Percentiles rank a stretch among this genome's conserved stretches.
phyloP scores from a whole-genome alignment of 169 alveolate genomes.

The Eimeria sp. region DNA sequence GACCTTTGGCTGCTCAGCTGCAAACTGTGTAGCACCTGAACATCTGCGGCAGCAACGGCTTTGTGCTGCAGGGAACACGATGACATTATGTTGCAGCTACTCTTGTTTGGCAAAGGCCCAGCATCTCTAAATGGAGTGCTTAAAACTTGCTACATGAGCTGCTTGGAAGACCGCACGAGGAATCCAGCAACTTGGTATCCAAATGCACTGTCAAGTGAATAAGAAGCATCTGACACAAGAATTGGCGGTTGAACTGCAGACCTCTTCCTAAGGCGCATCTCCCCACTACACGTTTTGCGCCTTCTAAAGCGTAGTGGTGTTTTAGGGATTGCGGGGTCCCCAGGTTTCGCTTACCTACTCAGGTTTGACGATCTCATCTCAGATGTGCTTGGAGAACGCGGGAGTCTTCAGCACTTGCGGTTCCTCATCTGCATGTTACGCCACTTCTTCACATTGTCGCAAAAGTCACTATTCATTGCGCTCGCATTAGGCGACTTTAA shows the following conservation, averaged over 20 bases:
- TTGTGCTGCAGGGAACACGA: slow-evolving; percentile 69
- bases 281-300: background rate
- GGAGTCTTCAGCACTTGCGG: slow-evolving; percentile 73
- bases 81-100: slow-evolving; percentile 66
- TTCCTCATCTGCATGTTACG: slow-evolving; percentile 73
- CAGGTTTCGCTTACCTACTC: background rate
- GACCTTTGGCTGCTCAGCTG: background rate
- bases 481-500: slow-evolving; percentile 64
- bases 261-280: background rate
- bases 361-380: slow-evolving; percentile 63
- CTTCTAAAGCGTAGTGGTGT: background rate
- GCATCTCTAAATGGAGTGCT: slow-evolving; percentile 60
- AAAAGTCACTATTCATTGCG: slow-evolving; percentile 57
- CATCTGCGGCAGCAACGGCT: background rate
- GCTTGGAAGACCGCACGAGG: slow-evolving; percentile 56
- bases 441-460: slow-evolving; percentile 61
- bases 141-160: slow-evolving; percentile 69
- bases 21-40: background rate
- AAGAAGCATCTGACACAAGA: background rate
- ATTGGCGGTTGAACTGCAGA: background rate
- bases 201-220: background rate
- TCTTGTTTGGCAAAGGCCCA: slow-evolving; percentile 55
- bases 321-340: background rate
- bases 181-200: slow-evolving; percentile 56
- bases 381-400: slow-evolving; percentile 59